Evolutionary conservation across 1,284 basidiomycete species (phyloP).

Genomic region (Xerocomus amazonicus): DNA sequence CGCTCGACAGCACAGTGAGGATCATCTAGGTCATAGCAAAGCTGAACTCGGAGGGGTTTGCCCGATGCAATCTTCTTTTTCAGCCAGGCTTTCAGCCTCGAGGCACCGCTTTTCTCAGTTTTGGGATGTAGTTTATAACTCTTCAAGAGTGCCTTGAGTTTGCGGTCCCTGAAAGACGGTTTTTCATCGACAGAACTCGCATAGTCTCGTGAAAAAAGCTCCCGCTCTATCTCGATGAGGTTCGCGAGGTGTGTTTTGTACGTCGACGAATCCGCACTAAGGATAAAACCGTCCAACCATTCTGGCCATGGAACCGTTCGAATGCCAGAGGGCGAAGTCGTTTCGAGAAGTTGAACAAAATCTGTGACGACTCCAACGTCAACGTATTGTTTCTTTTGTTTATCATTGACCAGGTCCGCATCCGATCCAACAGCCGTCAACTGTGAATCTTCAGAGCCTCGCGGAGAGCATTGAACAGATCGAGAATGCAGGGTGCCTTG

Average conservation of each 20-base stretch:
- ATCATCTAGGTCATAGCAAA: constrained; percentile 37
- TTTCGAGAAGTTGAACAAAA: constrained; percentile 17
- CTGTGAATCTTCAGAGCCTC: constrained; percentile 58
- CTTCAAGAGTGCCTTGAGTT: constrained; percentile 36
- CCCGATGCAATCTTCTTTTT: constrained; percentile 49
- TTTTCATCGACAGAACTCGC: constrained; percentile 30
- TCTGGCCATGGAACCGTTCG: constrained; percentile 37
- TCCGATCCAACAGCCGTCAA: constrained; percentile 40
- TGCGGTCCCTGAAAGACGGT: constrained; percentile 32
- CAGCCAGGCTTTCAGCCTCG: constrained; percentile 59
- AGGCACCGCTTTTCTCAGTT: constrained; percentile 35
- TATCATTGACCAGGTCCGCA: constrained; percentile 17
- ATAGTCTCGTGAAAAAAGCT: constrained; percentile 30
- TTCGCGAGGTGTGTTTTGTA: constrained; percentile 37
- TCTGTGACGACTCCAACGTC: constrained; percentile 28
- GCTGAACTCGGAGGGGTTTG: constrained; percentile 35
- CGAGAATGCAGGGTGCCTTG: constrained; percentile 24
- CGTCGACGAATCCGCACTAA: constrained; percentile 33
- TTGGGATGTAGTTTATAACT: constrained; percentile 39
- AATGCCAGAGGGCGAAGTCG: constrained; percentile 22
- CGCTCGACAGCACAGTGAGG: constrained; percentile 39
- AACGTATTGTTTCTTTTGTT: constrained; percentile 17
- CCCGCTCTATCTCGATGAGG: constrained; percentile 38
- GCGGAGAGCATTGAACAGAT: constrained; percentile 31
- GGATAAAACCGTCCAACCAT: constrained; percentile 36